Conservation (phyloP, 78 protist species). For the Chrysochromulina tobinii region DNA sequence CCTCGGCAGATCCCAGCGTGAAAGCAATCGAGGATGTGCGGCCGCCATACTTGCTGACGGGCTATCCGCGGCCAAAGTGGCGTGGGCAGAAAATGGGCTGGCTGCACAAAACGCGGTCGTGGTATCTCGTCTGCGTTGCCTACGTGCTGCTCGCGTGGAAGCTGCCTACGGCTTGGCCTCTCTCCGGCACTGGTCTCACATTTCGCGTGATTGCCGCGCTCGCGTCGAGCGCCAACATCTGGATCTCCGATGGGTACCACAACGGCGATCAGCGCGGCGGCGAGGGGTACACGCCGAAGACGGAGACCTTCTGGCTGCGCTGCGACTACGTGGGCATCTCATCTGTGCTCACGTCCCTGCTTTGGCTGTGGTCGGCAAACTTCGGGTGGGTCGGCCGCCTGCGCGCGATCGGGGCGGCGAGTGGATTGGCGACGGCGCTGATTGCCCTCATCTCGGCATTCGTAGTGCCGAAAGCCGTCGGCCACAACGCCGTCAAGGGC, state of each 20-base stretch:
- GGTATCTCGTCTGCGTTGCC: not conserved
- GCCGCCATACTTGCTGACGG: not conserved
- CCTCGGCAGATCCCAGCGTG: no score
- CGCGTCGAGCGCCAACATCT: not conserved
- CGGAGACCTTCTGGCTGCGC: not conserved
- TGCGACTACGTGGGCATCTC: slow-evolving; percentile 13
- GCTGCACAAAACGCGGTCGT: not conserved
- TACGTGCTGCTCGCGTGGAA: not conserved
- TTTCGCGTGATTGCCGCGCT: not conserved
- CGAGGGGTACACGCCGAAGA: not conserved
- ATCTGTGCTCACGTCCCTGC: not conserved
- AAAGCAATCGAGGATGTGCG: not conserved
- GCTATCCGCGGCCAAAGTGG: not conserved
- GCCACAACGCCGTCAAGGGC: not conserved
- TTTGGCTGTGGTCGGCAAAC: not conserved
- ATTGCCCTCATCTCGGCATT: not conserved
- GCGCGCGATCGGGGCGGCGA: not conserved
- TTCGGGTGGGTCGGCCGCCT: not conserved
- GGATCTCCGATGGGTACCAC: slow-evolving; percentile 15
- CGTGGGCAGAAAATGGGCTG: not conserved
- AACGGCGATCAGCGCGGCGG: not conserved
- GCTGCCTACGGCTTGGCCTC: not conserved
- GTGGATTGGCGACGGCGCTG: not conserved
- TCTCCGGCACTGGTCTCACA: no score
- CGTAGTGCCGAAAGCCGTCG: not conserved